These are phyloP conservation scores for Taphrina deformans DNA, from an alignment of 1,139 yeast species.

Conservation along the genomic window DNA sequence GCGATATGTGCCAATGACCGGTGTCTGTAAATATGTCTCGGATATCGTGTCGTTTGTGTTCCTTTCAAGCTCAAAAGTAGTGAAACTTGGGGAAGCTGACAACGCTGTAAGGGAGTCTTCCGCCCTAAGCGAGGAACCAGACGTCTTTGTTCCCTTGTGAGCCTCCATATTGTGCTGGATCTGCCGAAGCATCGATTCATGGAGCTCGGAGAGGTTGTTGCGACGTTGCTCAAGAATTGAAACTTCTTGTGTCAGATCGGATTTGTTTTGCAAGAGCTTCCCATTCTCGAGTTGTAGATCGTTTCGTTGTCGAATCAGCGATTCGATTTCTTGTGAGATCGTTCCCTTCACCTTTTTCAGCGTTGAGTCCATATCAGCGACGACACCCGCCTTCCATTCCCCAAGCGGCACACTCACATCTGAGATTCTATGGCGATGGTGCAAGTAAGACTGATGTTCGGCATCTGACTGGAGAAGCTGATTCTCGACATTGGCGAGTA, in stretches of 20 bases:
- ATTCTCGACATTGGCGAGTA: constrained; percentile 13
- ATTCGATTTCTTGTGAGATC: constrained; percentile 45
- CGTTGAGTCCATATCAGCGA: constrained; percentile 41
- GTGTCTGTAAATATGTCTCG: neutral
- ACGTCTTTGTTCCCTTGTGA: neutral
- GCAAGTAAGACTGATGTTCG: constrained; percentile 18
- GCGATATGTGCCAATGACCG: neutral
- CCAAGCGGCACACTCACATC: constrained; percentile 19
- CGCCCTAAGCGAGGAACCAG: neutral
- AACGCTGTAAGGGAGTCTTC: neutral
- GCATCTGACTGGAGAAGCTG: constrained; percentile 22
- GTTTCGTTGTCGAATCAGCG: constrained; percentile 44
- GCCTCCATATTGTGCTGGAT: constrained; percentile 37
- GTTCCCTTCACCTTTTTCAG: constrained; percentile 42
- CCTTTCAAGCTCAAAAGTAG: neutral
- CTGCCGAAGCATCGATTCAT: constrained; percentile 46
- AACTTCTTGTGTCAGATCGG: constrained; percentile 44
- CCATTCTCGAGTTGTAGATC: constrained; percentile 44
- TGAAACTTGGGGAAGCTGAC: neutral
- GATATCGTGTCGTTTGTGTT: neutral
- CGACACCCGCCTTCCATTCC: constrained; percentile 33
- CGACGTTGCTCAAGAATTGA: constrained; percentile 45
- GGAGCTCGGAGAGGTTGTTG: constrained; percentile 47
- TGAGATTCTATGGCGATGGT: constrained; percentile 16
- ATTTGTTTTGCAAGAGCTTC: constrained; percentile 42